phyloP scores from a whole-genome alignment of 2,329 filamentous ascomycete genomes.

The Aureobasidium leucospermi region DNA sequence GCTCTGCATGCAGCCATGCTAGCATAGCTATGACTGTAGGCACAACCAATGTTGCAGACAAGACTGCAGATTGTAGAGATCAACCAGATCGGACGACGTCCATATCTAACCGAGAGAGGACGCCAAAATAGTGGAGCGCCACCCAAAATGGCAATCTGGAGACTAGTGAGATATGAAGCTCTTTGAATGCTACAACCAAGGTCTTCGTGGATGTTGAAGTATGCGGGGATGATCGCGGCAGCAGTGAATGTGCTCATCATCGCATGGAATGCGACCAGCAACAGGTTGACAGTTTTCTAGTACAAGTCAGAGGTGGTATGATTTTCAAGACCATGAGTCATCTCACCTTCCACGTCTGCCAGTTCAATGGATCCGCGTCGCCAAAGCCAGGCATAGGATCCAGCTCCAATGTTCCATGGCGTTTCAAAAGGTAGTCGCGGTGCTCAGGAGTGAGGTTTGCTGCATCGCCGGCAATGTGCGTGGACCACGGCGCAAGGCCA shows the following conservation, averaged over 20 bases:
- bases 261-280: slow-evolving; percentile 43
- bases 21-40: slow-evolving; percentile 40
- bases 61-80: slow-evolving; percentile 40
- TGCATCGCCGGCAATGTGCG: slow-evolving; percentile 16
- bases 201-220: slow-evolving; percentile 44
- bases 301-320: background rate
- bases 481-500: slow-evolving; percentile 1
- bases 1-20: slow-evolving; percentile 45
- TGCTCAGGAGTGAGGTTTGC: slow-evolving; percentile 37
- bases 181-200: slow-evolving; percentile 41
- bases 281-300: slow-evolving; percentile 46
- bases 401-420: slow-evolving; percentile 48
- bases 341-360: slow-evolving; percentile 41
- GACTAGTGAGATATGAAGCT: slow-evolving; percentile 46
- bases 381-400: slow-evolving; percentile 46
- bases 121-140: slow-evolving; percentile 48
- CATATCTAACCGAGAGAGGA: slow-evolving; percentile 45
- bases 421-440: slow-evolving; percentile 43
- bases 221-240: slow-evolving; percentile 47
- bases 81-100: slow-evolving; percentile 47
- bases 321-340: background rate
- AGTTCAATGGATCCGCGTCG: slow-evolving; percentile 50
- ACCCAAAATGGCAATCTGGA: slow-evolving; percentile 47
- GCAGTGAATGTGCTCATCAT: slow-evolving; percentile 50
- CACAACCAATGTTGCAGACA: slow-evolving; percentile 47